These are phyloP conservation scores for Ogataea hybrid DNA, from an alignment of 1,139 yeast species.

Conservation along the genomic window DNA sequence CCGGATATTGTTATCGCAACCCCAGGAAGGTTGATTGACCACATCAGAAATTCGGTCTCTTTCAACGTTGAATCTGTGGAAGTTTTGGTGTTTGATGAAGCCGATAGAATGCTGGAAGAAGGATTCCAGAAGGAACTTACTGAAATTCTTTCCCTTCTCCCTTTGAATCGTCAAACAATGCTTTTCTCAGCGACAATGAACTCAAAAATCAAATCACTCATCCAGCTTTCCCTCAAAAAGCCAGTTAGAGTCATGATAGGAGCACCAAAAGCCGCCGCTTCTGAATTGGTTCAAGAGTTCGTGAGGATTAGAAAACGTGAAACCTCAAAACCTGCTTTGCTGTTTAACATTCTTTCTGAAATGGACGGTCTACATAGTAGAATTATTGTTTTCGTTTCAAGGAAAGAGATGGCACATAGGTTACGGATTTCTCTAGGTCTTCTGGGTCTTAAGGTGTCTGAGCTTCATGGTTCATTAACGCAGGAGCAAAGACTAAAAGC, in stretches of 20 bases:
- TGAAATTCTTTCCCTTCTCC: slow-evolving; percentile 83
- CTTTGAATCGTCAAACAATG: slow-evolving; percentile 88
- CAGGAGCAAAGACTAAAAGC: slow-evolving; percentile 93
- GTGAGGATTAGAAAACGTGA: slow-evolving; percentile 93
- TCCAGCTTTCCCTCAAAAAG: slow-evolving; percentile 79
- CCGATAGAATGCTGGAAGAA: slow-evolving; percentile 98
- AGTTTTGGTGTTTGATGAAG: slow-evolving; percentile 92
- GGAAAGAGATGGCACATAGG: slow-evolving; percentile 88
- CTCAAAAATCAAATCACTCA: slow-evolving; percentile 81
- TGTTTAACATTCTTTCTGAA: slow-evolving; percentile 67
- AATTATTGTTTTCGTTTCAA: slow-evolving; percentile 84
- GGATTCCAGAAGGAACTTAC: slow-evolving; percentile 95
- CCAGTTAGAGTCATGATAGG: slow-evolving; percentile 96
- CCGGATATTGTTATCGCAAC: slow-evolving; percentile 98
- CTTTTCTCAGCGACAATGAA: slow-evolving; percentile 98
- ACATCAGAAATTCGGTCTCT: slow-evolving; percentile 90
- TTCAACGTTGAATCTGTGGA: slow-evolving; percentile 90
- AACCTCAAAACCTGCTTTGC: slow-evolving; percentile 73
- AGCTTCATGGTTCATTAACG: slow-evolving; percentile 88
- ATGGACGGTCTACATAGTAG: slow-evolving; percentile 62
- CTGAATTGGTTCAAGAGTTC: slow-evolving; percentile 85
- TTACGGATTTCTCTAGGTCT: slow-evolving; percentile 83
- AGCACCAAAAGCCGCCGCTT: slow-evolving; percentile 92
- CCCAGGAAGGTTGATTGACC: slow-evolving; percentile 96
- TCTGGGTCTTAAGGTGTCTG: slow-evolving; percentile 84